phyloP scores from a whole-genome alignment of 2,329 filamentous ascomycete species.

The Verticillium albo-atrum region DNA sequence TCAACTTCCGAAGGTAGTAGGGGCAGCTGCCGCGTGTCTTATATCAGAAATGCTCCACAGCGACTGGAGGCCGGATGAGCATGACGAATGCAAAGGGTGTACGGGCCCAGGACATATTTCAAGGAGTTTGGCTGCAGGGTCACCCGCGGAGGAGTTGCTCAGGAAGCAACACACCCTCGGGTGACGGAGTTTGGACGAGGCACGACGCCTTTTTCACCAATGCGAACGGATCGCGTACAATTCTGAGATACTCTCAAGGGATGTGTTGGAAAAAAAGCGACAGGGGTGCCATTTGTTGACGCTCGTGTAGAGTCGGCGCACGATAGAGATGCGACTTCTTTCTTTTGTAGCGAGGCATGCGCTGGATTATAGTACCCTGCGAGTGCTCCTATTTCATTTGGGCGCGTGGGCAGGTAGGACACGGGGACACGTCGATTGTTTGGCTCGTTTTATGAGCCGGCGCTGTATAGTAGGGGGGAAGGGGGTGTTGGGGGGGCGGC shows the following conservation, averaged over 20 bases:
- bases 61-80: background rate
- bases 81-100: background rate
- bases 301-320: background rate
- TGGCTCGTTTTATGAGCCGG: background rate
- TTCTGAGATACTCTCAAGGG: background rate
- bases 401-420: background rate
- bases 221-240: background rate
- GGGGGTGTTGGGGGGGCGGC: background rate
- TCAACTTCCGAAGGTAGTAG: constrained; percentile 41
- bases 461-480: background rate
- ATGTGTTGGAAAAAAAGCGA: background rate
- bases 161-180: background rate
- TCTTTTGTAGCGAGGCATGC: background rate
- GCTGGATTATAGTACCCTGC: background rate
- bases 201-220: background rate
- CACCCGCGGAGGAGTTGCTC: background rate
- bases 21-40: background rate
- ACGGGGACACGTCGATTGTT: background rate
- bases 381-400: background rate
- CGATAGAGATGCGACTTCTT: background rate
- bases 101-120: background rate
- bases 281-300: background rate
- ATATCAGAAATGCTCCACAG: background rate
- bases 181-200: background rate
- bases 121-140: background rate